Base-by-base conservation (phyloP, 2,329 filamentous ascomycete genomes). In the Trichoderma sp. region DNA sequence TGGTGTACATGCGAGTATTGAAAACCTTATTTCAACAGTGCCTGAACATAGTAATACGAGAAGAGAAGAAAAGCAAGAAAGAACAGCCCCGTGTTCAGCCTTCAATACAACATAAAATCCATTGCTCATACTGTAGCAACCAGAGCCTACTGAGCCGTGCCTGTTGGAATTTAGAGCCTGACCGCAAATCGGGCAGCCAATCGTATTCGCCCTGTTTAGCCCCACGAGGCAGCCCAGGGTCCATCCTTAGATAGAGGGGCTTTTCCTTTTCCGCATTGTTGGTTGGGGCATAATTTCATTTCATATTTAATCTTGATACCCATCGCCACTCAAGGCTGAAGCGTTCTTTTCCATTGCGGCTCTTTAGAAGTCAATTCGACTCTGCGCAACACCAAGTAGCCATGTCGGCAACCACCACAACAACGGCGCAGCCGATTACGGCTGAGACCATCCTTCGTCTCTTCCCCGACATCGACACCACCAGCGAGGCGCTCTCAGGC, bases 371-470 rank as follows among this genome's bases (percentile, higher is more conserved):
- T 17, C 28, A 39, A 64, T 63, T 63, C 59, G 17, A 20, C 34
- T 43, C 36, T 17, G 3, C 11, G n/a, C n/a, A 39, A 59, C 57
- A 59, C 2, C 17, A 9, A 70, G 43, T 12, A 64, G 23, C 62
- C 36, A 66, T 71, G 66, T 78, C 79, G 50, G 76, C 78, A 8
- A 79, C 78, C 6, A 79, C 78, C 17, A 87, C 85, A 30, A 85
- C 82, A 50, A 84, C 84, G 47, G 80, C 86, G 53, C 86, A 90
- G 78, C 85, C 88, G 70, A 94, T 97, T 79, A 97, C 93, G 67
- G 94, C 94, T 20, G 90, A 96, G 77, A 93, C 92, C 78, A 94
- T 99, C 77, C 87, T 95, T 72, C 91, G 90, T 74, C 88, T 98
- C 63, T 98, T 98, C 82, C 94, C 94, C 68, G 94, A 98, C 80